Evolutionary conservation across 2,329 filamentous ascomycete species (phyloP).

Genomic region (Xylariales sp.): DNA sequence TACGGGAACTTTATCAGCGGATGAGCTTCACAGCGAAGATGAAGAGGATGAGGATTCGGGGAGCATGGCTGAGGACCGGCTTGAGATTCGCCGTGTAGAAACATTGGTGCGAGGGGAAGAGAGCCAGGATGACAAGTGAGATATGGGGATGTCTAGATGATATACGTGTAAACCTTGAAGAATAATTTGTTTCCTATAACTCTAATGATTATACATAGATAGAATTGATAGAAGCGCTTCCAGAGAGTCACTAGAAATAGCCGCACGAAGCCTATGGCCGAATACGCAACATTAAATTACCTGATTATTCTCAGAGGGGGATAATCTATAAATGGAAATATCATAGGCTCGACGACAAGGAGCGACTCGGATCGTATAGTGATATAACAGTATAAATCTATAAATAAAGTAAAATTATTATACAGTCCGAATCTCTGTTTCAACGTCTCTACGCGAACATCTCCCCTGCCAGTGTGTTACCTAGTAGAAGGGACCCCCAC

Average conservation of each 20-base stretch:
- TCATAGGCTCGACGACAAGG: neutral
- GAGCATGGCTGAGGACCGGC: constrained; percentile 44
- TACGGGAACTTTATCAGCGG: constrained; percentile 48
- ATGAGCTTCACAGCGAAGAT: constrained; percentile 51
- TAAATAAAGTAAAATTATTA: neutral
- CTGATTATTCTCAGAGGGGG: neutral
- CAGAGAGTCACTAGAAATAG: neutral
- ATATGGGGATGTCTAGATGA: constrained; percentile 1
- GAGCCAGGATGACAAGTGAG: constrained; percentile 25
- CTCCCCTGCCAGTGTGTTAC: neutral
- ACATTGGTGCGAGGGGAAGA: constrained; percentile 34
- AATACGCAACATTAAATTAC: neutral
- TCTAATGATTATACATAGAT: neutral
- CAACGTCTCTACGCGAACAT: neutral
- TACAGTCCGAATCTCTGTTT: neutral
- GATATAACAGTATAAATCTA: neutral
- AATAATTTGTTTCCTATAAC: neutral
- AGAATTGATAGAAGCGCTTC: neutral
- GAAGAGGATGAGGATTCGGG: constrained; percentile 50
- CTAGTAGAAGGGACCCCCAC: too few species aligned
- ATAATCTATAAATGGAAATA: neutral
- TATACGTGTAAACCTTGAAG: neutral
- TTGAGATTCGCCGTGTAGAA: constrained; percentile 42
- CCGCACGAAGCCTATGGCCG: neutral
- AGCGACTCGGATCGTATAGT: neutral